phyloP scores from a whole-genome alignment of 2,329 filamentous ascomycete species.

The Cercospora brassicicola region DNA sequence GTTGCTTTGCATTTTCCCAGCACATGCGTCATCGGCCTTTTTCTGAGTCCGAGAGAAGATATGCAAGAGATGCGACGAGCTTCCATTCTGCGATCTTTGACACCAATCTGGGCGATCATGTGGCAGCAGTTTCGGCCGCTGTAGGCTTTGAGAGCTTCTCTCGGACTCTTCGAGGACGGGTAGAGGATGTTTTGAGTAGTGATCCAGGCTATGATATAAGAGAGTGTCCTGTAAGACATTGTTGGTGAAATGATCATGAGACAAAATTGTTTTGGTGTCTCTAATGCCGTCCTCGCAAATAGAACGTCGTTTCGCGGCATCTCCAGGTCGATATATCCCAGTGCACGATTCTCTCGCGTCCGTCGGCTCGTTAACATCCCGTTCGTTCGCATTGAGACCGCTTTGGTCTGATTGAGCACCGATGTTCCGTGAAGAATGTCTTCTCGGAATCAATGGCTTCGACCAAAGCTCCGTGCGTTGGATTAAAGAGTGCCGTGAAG shows the following conservation, averaged over 20 bases:
- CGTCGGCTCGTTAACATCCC: neutral
- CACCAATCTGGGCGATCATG: conserved; percentile 31
- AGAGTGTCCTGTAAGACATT: neutral
- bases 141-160: neutral
- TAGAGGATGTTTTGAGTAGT: neutral
- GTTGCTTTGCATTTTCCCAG: neutral
- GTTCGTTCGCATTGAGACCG: neutral
- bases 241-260: neutral
- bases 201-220: neutral
- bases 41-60: conserved; percentile 11
- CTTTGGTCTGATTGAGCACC: neutral
- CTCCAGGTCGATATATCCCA: conserved; percentile 20
- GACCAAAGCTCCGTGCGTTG: neutral
- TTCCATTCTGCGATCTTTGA: conserved; percentile 27
- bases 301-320: conserved; percentile 22
- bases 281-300: neutral
- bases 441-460: neutral
- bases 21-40: neutral
- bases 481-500: neutral
- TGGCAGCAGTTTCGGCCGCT: conserved; percentile 13
- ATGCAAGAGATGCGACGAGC: conserved; percentile 13
- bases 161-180: neutral
- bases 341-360: neutral
- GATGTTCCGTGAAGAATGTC: neutral
- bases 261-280: neutral